Evolutionary conservation across 2,329 filamentous ascomycete genomes (phyloP), one percentile per base, ranked within the genome.

Genomic region (Xylariaceae sp.): DNA sequence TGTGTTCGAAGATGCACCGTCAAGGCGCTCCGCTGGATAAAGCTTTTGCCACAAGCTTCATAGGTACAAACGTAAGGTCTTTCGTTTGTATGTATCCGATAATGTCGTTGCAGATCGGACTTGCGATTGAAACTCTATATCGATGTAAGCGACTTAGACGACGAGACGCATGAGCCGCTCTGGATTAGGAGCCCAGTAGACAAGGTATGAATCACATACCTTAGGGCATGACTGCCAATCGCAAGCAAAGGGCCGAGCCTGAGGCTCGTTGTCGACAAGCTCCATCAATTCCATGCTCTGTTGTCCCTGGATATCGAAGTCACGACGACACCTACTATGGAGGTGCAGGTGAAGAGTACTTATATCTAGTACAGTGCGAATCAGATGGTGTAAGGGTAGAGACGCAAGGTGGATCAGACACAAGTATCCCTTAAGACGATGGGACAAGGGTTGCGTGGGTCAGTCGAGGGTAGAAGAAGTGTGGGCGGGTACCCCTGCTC

Each of bases 21-120:
- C 63, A 89, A 73, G 40, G 87, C 87, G 71, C 86, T 89, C 58
- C 86, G 78, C 67, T 89, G 87, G 61, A 89, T 89, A 71, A 89
- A 89, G 71, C 84, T 86, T 74, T 89, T 89, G 44, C 84, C 83
- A 67, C 87, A 89, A 5, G 81, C 83, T 7, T 78, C 78, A 7
- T 78, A 81, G 52, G 76, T 76, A 73, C 86, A 89, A 26, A 80
- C 78, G 69, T 88, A 89, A 9, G 87, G 87, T 19, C 86, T 77
- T 71, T 89, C 86, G 67, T 89, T 89, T 51, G 87, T 89, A 72
- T 89, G 87, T 67, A 89, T 89, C 60, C 87, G 81, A 67, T 87
- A 87, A 67, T 89, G 87, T 68, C 87, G 80, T 67, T 88, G 85
- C 57, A 89, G 75, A 65, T 89, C 87, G 18, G 87, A 89, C 72